phyloP scores from a whole-genome alignment of 78 protist genomes.

The Isochrysis galbana region DNA sequence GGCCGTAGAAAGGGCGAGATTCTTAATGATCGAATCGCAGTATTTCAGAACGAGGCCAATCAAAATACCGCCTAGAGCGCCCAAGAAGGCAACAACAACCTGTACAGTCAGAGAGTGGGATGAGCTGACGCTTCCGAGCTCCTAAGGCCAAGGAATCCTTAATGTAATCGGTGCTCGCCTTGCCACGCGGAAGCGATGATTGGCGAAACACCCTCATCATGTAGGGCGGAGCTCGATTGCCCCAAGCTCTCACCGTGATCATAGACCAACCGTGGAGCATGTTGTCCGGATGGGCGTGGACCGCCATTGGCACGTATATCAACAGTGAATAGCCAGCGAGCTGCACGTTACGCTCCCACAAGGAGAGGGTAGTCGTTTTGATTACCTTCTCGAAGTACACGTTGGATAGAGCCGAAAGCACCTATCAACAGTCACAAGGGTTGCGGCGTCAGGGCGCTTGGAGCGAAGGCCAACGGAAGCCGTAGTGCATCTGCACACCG shows the following conservation, averaged over 20 bases:
- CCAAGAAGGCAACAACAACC: not conserved
- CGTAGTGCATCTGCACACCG: no score
- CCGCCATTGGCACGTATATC: not conserved
- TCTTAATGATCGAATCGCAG: not conserved
- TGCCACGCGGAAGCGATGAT: no score
- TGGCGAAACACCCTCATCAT: no score
- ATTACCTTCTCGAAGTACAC: conserved; percentile 7
- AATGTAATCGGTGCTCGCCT: no score
- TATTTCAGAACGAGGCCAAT: not conserved
- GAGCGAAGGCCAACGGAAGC: no score
- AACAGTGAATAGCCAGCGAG: not conserved
- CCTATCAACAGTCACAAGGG: no score
- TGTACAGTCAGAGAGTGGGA: no score
- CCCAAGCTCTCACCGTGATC: not conserved
- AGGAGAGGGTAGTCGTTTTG: not conserved
- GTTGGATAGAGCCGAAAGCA: not conserved
- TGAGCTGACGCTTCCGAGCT: no score
- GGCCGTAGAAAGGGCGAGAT: not conserved
- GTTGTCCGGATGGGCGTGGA: not conserved
- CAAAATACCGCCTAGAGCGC: conserved; percentile 13
- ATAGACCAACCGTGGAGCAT: not conserved
- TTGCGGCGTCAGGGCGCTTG: no score
- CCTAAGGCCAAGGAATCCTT: no score
- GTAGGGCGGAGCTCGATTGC: no score
- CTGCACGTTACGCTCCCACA: conserved; percentile 35